These are phyloP conservation scores for Cenchrus fungigraminus DNA, from an alignment of 176 grass and related monocot species.

Conservation along the genomic window DNA sequence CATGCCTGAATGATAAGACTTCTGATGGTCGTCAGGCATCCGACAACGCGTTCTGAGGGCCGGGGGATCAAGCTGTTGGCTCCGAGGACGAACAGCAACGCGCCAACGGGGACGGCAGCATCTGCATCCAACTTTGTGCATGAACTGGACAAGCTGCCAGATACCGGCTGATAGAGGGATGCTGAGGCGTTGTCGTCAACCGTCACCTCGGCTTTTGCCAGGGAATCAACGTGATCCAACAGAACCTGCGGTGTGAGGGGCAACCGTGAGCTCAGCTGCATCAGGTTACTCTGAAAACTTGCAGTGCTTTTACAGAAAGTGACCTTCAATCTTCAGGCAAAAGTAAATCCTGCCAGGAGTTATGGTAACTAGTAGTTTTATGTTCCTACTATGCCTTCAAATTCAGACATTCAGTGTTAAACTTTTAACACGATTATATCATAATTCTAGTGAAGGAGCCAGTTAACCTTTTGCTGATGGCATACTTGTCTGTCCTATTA, in stretches of 20 bases:
- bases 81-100: constrained; percentile 40
- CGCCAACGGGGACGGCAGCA: constrained; percentile 18
- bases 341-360: not conserved
- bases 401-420: not conserved
- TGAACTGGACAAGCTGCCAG: constrained; percentile 30
- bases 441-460: not conserved
- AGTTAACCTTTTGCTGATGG: not conserved
- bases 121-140: constrained; percentile 32
- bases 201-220: not conserved
- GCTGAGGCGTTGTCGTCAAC: constrained; percentile 30
- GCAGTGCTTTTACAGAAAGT: not conserved
- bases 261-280: constrained; percentile 18
- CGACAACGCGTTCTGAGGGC: constrained; percentile 1
- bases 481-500: not conserved
- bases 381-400: not conserved
- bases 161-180: constrained; percentile 9
- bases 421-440: not conserved
- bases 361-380: not conserved
- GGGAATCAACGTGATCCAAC: constrained; percentile 47
- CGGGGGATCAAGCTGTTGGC: constrained; percentile 24
- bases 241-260: constrained; percentile 30
- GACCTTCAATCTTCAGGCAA: not conserved
- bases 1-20: constrained; percentile 49
- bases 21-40: constrained; percentile 28
- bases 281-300: not conserved